phyloP scores from a whole-genome alignment of 2,329 filamentous ascomycete species.

The Botryosphaeria dothidea region DNA sequence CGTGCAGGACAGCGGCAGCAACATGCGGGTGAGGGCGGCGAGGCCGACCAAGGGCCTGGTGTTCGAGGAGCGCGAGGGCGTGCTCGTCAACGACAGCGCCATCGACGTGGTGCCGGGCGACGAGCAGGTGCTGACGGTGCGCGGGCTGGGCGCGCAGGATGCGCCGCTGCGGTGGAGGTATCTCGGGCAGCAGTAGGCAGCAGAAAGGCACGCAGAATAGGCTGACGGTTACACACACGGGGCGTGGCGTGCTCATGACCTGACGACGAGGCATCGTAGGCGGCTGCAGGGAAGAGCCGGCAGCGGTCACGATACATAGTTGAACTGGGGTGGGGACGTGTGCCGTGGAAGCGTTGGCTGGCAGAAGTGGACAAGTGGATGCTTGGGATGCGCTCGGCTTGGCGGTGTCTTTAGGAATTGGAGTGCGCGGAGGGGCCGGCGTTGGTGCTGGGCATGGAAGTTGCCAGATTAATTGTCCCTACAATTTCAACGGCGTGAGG shows the following conservation, averaged over 20 bases:
- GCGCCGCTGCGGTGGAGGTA: constrained; percentile 47
- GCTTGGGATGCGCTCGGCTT: constrained; percentile 2
- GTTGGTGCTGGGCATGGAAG: not conserved
- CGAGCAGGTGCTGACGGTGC: constrained; percentile 50
- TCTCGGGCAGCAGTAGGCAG: constrained; percentile 36
- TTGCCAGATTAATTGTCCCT: constrained; percentile 9
- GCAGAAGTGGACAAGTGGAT: not conserved
- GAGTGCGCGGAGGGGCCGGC: not conserved
- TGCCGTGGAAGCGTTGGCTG: not conserved
- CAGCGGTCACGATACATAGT: constrained; percentile 1
- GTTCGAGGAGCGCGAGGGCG: constrained; percentile 58
- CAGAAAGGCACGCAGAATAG: not conserved
- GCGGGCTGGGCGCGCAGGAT: constrained; percentile 41
- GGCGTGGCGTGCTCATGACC: constrained; percentile 14
- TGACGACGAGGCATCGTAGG: constrained; percentile 5
- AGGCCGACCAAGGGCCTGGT: constrained; percentile 62
- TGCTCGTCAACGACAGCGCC: constrained; percentile 57
- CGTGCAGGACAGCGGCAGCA: constrained; percentile 1
- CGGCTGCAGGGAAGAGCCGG: not conserved
- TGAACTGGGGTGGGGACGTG: not conserved
- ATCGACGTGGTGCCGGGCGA: constrained; percentile 62
- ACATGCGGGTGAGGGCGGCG: constrained; percentile 47
- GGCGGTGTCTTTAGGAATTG: not conserved
- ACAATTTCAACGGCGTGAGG: not conserved
- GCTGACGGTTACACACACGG: not conserved